A percentile compares a stretch with the other conserved stretches of the same genome.
Evolutionary conservation across 129 eudicot genomes (phyloP).

Genomic region (Logfia minima): DNA sequence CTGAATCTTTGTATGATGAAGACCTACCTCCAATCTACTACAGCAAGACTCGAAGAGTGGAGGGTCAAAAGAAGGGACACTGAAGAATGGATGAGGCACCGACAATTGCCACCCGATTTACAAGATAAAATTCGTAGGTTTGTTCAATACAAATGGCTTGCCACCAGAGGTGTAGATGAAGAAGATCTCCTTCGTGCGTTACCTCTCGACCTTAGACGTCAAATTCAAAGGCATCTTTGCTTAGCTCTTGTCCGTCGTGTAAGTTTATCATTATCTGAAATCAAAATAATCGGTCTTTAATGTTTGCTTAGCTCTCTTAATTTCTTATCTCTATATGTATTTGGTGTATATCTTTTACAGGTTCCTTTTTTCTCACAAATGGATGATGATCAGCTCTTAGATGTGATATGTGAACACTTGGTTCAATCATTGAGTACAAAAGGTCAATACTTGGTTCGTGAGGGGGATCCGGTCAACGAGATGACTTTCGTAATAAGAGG

Average conservation of each 20-base stretch:
- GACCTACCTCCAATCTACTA: constrained; percentile 65
- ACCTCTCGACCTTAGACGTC: constrained; percentile 58
- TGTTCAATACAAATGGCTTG: constrained; percentile 71
- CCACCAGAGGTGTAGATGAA: constrained; percentile 77
- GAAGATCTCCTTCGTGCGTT: constrained; percentile 50
- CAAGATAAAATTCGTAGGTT: constrained; percentile 66
- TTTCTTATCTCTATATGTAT: not conserved
- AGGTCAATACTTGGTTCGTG: constrained; percentile 56
- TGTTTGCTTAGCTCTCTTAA: not conserved
- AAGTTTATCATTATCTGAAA: not conserved
- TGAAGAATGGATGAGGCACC: constrained; percentile 76
- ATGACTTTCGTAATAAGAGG: constrained; percentile 69
- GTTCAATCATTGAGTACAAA: constrained; percentile 58
- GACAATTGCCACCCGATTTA: constrained; percentile 65
- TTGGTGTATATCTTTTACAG: constrained; percentile 31
- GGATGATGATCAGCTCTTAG: constrained; percentile 67
- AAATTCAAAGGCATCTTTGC: constrained; percentile 70
- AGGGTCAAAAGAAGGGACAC: constrained; percentile 64
- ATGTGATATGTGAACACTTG: constrained; percentile 64
- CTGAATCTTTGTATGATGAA: constrained; percentile 26
- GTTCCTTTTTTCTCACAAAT: constrained; percentile 66
- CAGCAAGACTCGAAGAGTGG: constrained; percentile 71
- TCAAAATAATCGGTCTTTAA: not conserved
- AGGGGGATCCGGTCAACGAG: constrained; percentile 71
- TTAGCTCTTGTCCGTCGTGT: constrained; percentile 49